Evolutionary conservation across 2,329 filamentous ascomycete species (phyloP), one percentile per base, ranked within the genome.

Genomic region (Pseudogymnoascus sp.): DNA sequence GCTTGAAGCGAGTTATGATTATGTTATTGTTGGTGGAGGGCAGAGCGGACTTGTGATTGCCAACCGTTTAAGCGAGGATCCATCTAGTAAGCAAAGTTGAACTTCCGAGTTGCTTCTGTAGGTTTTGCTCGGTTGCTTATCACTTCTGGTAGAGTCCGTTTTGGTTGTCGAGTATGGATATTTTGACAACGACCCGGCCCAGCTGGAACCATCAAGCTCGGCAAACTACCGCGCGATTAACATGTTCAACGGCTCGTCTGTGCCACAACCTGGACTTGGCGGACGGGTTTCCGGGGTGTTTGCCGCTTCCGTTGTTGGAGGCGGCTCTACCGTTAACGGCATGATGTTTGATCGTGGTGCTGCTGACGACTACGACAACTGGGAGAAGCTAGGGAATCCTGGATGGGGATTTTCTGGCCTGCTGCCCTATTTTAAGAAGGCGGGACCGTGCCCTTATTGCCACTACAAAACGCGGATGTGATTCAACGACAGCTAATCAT

Each of bases 11-110:
- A 53, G 25, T 22, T 73, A 73, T 57, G 70, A 73, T 60, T 74
- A 72, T 62, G 65, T 78, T 8, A 67, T 80, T 38, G 69, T 78
- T 33, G 78, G 78, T 12, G 78, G 77, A 18, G 78, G 78, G 3
- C 72, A 73, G 22, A 76, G 74, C 43, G 78, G 78, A 36, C 70
- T 80, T 7, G 72, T 75, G 1, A 66, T 79, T 18, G 75, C 75
- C 38, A 72, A 72, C 25, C 68, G 75, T 11, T 65, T 80, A 53
- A 71, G 72, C n/a, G 75, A 77, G 63, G 67, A 76, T 60, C 58
- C 66, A 35, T 33, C 28, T 2, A 53, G 47, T 53, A 35, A 53
- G 47, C 47, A 53, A 1, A 33, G 28, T 53, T 53, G 28, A 33
- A 53, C 20, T n/a, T n/a, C n/a, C n/a, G n/a, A n/a, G n/a, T n/a